Conservation (phyloP, 208 protist genomes). For the Wallacemonas sp. region DNA sequence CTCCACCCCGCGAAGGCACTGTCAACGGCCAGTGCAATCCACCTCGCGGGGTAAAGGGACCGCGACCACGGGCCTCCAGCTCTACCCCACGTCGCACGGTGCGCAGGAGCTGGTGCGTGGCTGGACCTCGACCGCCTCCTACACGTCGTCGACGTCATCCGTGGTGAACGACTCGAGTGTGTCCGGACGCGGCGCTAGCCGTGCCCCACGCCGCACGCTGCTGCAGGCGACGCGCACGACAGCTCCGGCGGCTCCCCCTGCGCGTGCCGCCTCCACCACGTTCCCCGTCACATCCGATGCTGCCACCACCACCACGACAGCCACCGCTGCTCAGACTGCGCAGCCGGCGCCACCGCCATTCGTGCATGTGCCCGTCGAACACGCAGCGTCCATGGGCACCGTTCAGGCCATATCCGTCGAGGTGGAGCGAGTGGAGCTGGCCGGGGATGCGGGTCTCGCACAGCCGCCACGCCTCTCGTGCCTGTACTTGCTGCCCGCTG, state of each 20-base stretch:
- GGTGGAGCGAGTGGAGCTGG: constrained; percentile 66
- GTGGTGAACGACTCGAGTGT: not conserved
- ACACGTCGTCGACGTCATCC: constrained; percentile 6
- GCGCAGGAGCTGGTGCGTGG: not conserved
- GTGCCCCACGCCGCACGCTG: not conserved
- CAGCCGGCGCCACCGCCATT: not conserved
- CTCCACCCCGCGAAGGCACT: not conserved
- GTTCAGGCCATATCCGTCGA: constrained; percentile 40
- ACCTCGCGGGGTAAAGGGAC: not conserved
- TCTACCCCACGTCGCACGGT: not conserved
- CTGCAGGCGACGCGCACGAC: not conserved
- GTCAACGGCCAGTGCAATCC: not conserved
- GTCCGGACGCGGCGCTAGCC: not conserved
- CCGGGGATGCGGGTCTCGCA: constrained; percentile 27
- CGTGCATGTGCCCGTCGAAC: constrained; percentile 10
- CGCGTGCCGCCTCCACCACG: no score
- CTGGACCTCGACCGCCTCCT: constrained; percentile 4
- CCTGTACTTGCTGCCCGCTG: constrained; percentile 55
- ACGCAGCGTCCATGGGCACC: not conserved
- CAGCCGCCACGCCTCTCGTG: constrained; percentile 78
- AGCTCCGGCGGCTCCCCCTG: not conserved
- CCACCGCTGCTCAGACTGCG: not conserved
- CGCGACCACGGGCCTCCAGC: not conserved
- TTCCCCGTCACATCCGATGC: no score
- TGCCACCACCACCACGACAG: not conserved